These are phyloP conservation scores for Calocybe indica DNA, from an alignment of 768 basidiomycete genomes.

Conservation along the genomic window DNA sequence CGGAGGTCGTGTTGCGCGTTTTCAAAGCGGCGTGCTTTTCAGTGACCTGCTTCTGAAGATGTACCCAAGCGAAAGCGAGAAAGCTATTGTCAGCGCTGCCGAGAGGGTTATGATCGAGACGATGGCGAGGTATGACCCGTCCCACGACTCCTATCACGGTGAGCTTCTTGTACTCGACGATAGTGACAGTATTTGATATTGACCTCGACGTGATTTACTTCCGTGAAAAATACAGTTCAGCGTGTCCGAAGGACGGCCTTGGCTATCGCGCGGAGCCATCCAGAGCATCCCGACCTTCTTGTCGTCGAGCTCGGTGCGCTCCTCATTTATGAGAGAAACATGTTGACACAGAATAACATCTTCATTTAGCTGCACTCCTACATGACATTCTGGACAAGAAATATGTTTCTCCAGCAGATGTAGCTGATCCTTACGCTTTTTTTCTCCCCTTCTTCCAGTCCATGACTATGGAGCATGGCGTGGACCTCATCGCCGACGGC, in stretches of 20 bases:
- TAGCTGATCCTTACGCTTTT: slow-evolving; percentile 56
- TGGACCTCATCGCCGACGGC: slow-evolving; percentile 57
- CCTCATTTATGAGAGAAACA: not conserved
- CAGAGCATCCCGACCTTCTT: slow-evolving; percentile 57
- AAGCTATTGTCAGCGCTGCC: slow-evolving; percentile 46
- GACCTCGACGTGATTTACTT: not conserved
- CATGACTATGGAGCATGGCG: slow-evolving; percentile 32
- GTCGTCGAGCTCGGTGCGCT: slow-evolving; percentile 59
- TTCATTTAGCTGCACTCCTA: slow-evolving; percentile 61
- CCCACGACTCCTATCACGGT: slow-evolving; percentile 80
- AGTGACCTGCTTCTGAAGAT: slow-evolving; percentile 17
- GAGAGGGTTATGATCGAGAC: slow-evolving; percentile 66
- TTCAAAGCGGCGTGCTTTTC: not conserved
- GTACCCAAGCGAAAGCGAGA: slow-evolving; percentile 53
- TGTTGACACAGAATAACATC: not conserved
- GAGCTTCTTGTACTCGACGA: slow-evolving; percentile 14
- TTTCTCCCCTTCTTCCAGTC: slow-evolving; percentile 61
- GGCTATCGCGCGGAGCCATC: slow-evolving; percentile 48
- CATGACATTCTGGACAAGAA: slow-evolving; percentile 89
- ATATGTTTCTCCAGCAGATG: slow-evolving; percentile 55
- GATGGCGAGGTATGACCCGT: slow-evolving; percentile 76
- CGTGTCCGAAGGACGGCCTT: slow-evolving; percentile 79
- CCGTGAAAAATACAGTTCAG: slow-evolving; percentile 44
- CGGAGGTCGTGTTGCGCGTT: too few species aligned
- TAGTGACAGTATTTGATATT: slow-evolving; percentile 1